These are phyloP conservation scores for Xylaria sp. DNA, from an alignment of 2,329 filamentous ascomycete species.

Conservation along the genomic window DNA sequence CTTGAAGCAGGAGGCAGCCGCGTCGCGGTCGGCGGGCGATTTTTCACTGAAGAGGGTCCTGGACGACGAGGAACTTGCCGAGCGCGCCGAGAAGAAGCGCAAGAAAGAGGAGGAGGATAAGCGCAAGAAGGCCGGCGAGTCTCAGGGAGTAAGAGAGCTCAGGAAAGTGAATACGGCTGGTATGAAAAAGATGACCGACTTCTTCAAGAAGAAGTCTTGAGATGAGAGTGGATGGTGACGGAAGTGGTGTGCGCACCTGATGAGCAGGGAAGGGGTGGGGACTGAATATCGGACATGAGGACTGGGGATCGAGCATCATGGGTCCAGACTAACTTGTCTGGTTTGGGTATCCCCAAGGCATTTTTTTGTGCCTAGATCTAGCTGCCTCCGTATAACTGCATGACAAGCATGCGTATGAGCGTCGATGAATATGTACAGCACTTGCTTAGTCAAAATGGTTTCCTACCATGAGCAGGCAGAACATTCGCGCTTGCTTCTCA, in stretches of 20 bases:
- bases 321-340: neutral
- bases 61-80: conserved; percentile 71
- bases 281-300: neutral
- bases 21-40: conserved; percentile 70
- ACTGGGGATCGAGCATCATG: neutral
- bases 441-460: neutral
- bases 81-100: conserved; percentile 77
- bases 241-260: conserved; percentile 1
- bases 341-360: conserved; percentile 19
- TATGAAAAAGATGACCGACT: conserved; percentile 97
- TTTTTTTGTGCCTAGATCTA: conserved; percentile 6
- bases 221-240: conserved; percentile 9
- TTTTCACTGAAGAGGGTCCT: conserved; percentile 71
- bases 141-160: conserved; percentile 76
- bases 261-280: neutral
- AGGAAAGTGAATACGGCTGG: conserved; percentile 89
- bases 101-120: conserved; percentile 89
- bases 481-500: neutral
- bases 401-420: neutral
- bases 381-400: neutral
- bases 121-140: conserved; percentile 77
- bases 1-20: conserved; percentile 72
- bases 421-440: conserved; percentile 15
- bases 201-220: conserved; percentile 76
- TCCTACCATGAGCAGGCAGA: neutral